Conservation (phyloP, 2,329 filamentous ascomycete genomes). For the Ophiocordyceps camponoti-rufipedis region DNA sequence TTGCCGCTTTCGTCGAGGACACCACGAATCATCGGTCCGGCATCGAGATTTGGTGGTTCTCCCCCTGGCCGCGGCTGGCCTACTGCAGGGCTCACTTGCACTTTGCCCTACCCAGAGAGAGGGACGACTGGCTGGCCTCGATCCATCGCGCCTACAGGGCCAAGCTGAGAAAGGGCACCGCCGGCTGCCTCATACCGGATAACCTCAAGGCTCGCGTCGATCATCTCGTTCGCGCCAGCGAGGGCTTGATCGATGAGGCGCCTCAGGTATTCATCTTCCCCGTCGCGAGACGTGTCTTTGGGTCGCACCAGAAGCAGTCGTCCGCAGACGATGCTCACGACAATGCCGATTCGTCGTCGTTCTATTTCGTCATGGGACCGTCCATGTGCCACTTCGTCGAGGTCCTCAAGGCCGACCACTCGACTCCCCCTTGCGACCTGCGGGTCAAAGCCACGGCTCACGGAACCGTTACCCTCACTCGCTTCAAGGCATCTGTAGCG, state of each 20-base stretch:
- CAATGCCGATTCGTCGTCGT: slow-evolving; percentile 28
- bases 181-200: slow-evolving; percentile 20
- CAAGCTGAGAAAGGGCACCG: slow-evolving; percentile 15
- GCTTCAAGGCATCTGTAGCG: slow-evolving; percentile 29
- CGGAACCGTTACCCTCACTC: slow-evolving; percentile 32
- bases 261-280: slow-evolving; percentile 27
- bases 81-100: slow-evolving; percentile 30
- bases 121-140: slow-evolving; percentile 29
- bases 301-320: slow-evolving; percentile 19
- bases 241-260: slow-evolving; percentile 12
- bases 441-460: slow-evolving; percentile 29
- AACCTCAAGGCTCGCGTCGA: slow-evolving; percentile 29
- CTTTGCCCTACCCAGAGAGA: slow-evolving; percentile 27
- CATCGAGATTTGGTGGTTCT: slow-evolving; percentile 39
- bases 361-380: slow-evolving; percentile 34
- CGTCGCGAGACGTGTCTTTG: slow-evolving; percentile 28
- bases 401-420: slow-evolving; percentile 25
- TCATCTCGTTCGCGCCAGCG: slow-evolving; percentile 24
- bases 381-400: slow-evolving; percentile 34
- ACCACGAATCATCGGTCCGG: slow-evolving; percentile 29
- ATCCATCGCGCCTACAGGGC: slow-evolving; percentile 24
- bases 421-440: slow-evolving; percentile 24
- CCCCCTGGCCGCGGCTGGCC: slow-evolving; percentile 20
- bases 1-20: slow-evolving; percentile 34
- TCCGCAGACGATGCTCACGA: slow-evolving; percentile 26